Base-by-base conservation (phyloP, 805 yeast genomes). In the Candida adriatica region DNA sequence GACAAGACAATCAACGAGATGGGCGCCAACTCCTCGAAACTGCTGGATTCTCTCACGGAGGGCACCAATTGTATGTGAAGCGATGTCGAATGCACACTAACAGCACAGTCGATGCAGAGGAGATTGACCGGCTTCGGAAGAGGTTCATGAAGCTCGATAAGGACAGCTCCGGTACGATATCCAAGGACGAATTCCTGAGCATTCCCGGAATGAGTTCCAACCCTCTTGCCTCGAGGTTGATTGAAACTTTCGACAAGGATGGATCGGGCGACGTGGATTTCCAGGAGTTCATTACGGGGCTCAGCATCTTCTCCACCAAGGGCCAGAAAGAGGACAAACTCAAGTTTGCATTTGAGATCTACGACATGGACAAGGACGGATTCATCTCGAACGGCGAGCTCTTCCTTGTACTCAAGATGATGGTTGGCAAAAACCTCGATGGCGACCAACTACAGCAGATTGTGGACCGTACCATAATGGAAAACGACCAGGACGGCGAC, bases 341-440 rank as follows among this genome's bases (percentile, higher is more conserved):
- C 37, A 67, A 66, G 51, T 92, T 94, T 63, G 92, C 96, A 8
- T 92, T 92, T 61, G 83, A 79, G 49, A 86, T 92, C 13, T 92
- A 92, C 53, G 99, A 92, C 53, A 86, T 92, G 41, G 99, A 92
- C 58, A 70, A 86, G 34, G 99, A 92, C 54, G 98, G 98, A 0
- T 87, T 52, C 53, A 85, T 92, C 22, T 88, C 96, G 3, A 90
- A 90, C 53, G 99, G 98, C 16, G 99, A 92, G 59, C 58, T 92
- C 35, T 92, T 80, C 49, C 68, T 90, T 24, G 97, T 92, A 24
- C 65, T 92, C 61, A 84, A 92, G 58, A 83, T 85, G 74, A 92
- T 92, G 98, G 98, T 94, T 17, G 98, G 97, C 2, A 79, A 76
- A 45, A 87, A 92, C 50, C 61, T 94, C 35, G 80, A 76, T 40